Conservation (phyloP, 768 basidiomycete species). For the Podaxis sp. region DNA sequence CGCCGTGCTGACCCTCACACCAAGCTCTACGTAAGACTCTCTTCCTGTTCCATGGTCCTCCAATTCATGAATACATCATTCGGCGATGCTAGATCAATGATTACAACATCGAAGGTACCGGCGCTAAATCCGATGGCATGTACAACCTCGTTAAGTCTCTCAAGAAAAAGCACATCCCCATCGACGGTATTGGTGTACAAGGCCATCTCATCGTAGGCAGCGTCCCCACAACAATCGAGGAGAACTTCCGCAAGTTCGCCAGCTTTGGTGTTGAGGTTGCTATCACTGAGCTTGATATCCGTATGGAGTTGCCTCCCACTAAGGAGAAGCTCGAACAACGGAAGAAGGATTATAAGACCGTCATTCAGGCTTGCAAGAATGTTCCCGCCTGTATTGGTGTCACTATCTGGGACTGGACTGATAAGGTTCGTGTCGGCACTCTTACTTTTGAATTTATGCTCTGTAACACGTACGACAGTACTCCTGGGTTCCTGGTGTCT, state of each 20-base stretch:
- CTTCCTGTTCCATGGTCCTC: background rate
- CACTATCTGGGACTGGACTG: conserved; percentile 39
- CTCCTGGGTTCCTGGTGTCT: conserved; percentile 34
- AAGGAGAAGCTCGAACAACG: conserved; percentile 44
- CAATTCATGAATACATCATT: background rate
- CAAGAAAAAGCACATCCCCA: conserved; percentile 37
- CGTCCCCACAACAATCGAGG: conserved; percentile 41
- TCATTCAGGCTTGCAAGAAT: conserved; percentile 46
- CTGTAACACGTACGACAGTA: conserved; percentile 20
- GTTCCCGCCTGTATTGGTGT: conserved; percentile 36
- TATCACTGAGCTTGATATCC: conserved; percentile 60
- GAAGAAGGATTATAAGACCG: conserved; percentile 48
- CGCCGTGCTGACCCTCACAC: conserved; percentile 50
- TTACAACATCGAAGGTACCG: conserved; percentile 36
- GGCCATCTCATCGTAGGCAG: conserved; percentile 52
- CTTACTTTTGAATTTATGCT: background rate
- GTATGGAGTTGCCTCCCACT: conserved; percentile 52
- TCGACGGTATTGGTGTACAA: conserved; percentile 57
- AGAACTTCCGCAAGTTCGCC: conserved; percentile 45
- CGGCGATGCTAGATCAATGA: conserved; percentile 28
- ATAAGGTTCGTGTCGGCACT: conserved; percentile 24
- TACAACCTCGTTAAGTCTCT: conserved; percentile 44
- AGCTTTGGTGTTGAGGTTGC: conserved; percentile 61
- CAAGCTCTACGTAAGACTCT: conserved; percentile 45
- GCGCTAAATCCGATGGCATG: conserved; percentile 54